A percentile compares a stretch with the other conserved stretches of the same genome.
Evolutionary conservation across 1,284 basidiomycete genomes (phyloP).

Genomic region (Irpex sp.): DNA sequence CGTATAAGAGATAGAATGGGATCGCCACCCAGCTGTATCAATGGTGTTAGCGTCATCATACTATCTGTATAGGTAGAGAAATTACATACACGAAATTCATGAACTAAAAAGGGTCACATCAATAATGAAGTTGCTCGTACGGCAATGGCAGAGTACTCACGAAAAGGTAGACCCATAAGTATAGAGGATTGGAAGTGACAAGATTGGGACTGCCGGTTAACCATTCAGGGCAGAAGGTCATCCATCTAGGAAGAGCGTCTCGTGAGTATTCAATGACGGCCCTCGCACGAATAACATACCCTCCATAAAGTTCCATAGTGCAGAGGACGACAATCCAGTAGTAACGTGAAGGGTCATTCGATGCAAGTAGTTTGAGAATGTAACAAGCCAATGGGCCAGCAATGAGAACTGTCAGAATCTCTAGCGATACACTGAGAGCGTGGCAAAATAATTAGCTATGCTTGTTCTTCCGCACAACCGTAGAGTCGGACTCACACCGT

Average conservation of each 20-base stretch:
- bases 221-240: slow-evolving; percentile 86
- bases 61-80: background rate
- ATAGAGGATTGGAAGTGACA: slow-evolving; percentile 58
- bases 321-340: slow-evolving; percentile 77
- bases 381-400: slow-evolving; percentile 68
- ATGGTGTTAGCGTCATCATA: background rate
- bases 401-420: slow-evolving; percentile 76
- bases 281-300: slow-evolving; percentile 35
- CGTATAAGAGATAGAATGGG: slow-evolving; percentile 68
- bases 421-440: slow-evolving; percentile 47
- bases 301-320: slow-evolving; percentile 74
- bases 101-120: slow-evolving; percentile 40
- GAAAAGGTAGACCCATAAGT: slow-evolving; percentile 42
- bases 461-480: too few relatives aligned
- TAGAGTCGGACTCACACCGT: slow-evolving; percentile 27
- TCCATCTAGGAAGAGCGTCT: slow-evolving; percentile 45
- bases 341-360: slow-evolving; percentile 60
- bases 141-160: slow-evolving; percentile 23
- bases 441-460: too few relatives aligned
- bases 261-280: background rate
- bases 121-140: slow-evolving; percentile 4
- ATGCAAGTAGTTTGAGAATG: slow-evolving; percentile 58
- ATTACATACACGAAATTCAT: slow-evolving; percentile 69
- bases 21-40: slow-evolving; percentile 67
- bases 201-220: slow-evolving; percentile 67